Evolutionary conservation across 2,329 filamentous ascomycete genomes (phyloP).

Genomic region (Trichoderma sp.): DNA sequence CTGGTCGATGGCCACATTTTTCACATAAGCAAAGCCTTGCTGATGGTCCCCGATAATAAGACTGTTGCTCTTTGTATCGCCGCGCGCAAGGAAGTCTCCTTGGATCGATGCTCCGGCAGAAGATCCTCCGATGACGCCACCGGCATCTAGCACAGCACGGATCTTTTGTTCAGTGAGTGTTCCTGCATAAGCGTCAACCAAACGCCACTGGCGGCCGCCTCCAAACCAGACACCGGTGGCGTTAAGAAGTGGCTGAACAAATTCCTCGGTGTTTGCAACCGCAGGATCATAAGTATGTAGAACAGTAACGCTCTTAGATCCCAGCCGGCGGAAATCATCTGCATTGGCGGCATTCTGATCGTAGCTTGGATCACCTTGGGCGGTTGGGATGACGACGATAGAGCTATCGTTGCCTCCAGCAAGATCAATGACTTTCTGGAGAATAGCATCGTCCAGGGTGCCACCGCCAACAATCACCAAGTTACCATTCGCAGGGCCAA

Average conservation of each 20-base stretch:
- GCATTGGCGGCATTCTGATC: conserved; percentile 10
- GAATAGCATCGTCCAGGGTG: neutral
- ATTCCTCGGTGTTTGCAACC: conserved; percentile 5
- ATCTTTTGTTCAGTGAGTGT: conserved; percentile 4
- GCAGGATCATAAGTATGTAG: conserved; percentile 2
- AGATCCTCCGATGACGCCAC: conserved; percentile 5
- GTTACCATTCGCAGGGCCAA: conserved; percentile 11
- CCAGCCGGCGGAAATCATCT: neutral
- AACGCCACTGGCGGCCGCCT: conserved; percentile 10
- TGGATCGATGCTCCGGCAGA: conserved; percentile 10
- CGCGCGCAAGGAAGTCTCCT: conserved; percentile 7
- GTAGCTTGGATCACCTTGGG: conserved; percentile 4
- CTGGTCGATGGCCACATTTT: conserved; percentile 11
- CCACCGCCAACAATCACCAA: conserved; percentile 7
- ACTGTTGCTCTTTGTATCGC: conserved; percentile 2
- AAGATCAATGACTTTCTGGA: conserved; percentile 2
- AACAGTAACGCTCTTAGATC: conserved; percentile 2
- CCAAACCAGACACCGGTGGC: conserved; percentile 10
- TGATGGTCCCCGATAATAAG: conserved; percentile 13
- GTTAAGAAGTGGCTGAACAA: conserved; percentile 6
- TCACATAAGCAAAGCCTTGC: conserved; percentile 10
- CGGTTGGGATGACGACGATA: conserved; percentile 8
- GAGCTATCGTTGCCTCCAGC: conserved; percentile 2
- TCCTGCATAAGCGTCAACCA: conserved; percentile 8
- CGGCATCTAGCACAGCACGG: conserved; percentile 1